Base-by-base conservation (phyloP, 2,329 filamentous ascomycete genomes). In the Talaromyces piceae region DNA sequence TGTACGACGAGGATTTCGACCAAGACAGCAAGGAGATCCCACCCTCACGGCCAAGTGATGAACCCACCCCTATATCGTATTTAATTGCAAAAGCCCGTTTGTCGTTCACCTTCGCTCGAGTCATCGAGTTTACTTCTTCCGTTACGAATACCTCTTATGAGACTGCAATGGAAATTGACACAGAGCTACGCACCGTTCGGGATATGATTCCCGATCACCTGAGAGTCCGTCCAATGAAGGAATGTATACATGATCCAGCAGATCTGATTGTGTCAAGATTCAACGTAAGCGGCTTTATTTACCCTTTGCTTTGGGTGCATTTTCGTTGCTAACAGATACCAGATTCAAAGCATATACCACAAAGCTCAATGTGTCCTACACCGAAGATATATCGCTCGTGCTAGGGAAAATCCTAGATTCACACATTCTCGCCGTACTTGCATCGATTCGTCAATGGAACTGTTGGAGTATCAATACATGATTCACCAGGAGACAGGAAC, bases 291-390 rank as follows among this genome's bases (percentile, higher is more conserved):
- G 12, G 7, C 16, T 23, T 13, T 25, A 11, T n/a, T 7, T n/a
- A n/a, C 3, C 41, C 30, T 44, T 37, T 27, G 23, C 16, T 49
- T 25, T 30, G 25, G n/a, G n/a, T 46, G 8, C 26, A 11, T 22
- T 20, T n/a, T n/a, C n/a, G n/a, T n/a, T 53, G 45, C 57, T 61
- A 41, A 59, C 41, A 8, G 11, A 41, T 44, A 39, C 11, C 45
- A 71, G 68, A 59, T 96, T 27, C 88, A 93, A 55, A 84, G 93
- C 46, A 72, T 96, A 4, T 95, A 90, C 63, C 83, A 94, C 57
- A 95, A 95, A 70, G 87, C 90, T 16, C 79, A 95, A 60, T 94
- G 89, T 61, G 80, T 95, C 20, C 78, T 98, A 33, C 93, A 98
- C 67, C 81, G 90, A 47, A 90, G 90, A 57, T 96, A 93, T 66